Base-by-base conservation (phyloP, 2,329 filamentous ascomycete species). In the Septoria linicola region DNA sequence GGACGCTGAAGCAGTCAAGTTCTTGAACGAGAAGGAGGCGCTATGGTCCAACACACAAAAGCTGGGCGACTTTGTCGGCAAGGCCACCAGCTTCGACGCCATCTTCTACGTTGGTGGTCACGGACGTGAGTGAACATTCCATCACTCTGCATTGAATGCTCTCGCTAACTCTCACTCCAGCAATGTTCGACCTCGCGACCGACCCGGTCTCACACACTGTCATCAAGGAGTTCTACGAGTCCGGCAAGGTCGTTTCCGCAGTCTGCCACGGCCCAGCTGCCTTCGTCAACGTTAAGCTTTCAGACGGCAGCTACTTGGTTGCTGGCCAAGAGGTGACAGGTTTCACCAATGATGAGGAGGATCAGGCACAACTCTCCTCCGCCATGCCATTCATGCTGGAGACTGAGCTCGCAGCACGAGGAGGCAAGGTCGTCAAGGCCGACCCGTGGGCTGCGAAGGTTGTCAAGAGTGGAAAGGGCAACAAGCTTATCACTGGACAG, bases 191-290 rank as follows among this genome's bases (percentile, higher is more conserved):
- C 65, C 79, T 88, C 14, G 77, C 77, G 48, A 71, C 72, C 50
- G 79, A 85, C 63, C 57, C 70, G 16, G 72, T 74, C n/a, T 83
- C 79, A 20, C 78, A 82, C 58, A 71, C 76, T 55, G 70, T 88
- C 30, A 81, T 84, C 62, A 70, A 74, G 54, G 81, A 86, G 66
- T 87, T 88, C 66, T 79, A 76, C 62, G 70, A 73, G 32, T 74
- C 76, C 2, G 79, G 77, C 56, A 87, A 87, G 74, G 73, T 82
- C 48, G 77, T 88, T 11, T 73, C 80, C 0, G 81, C 84, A 3
- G 83, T 88, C 39, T 88, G 85, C 73, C 85, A 88, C 69, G 85
- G 83, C 4, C 82, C 84, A 2, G 80, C 79, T 3, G 85, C 78
- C 10, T 73, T 88, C 13, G 73, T 77, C 41, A 77, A 83, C 59